Percentiles rank a stretch among this genome's conserved stretches.
phyloP scores from a whole-genome alignment of 495 filamentous ascomycete genomes.

The Filosporella fistucella region DNA sequence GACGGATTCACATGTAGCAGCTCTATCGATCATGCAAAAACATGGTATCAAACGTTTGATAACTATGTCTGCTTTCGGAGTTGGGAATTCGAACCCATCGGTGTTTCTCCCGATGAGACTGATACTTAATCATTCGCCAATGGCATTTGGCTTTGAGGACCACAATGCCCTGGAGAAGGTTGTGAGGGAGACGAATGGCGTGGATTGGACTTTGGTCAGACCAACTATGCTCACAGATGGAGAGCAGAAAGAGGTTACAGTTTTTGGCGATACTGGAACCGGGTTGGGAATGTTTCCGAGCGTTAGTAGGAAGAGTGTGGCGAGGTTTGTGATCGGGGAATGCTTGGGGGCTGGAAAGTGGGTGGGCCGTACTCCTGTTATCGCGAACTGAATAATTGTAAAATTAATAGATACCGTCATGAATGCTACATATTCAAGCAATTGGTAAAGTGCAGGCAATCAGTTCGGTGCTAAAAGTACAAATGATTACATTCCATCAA shows the following conservation, averaged over 20 bases:
- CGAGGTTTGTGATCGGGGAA: neutral
- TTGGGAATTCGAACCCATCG: neutral
- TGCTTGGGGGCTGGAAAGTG: neutral
- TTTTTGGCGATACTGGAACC: constrained; percentile 1
- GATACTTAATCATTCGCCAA: neutral
- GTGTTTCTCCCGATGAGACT: constrained; percentile 2
- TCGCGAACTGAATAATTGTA: constrained; percentile 1
- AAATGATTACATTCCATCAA: neutral
- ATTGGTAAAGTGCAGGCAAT: neutral
- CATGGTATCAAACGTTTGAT: constrained; percentile 2
- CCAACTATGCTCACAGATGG: constrained; percentile 1
- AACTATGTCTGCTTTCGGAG: constrained; percentile 2
- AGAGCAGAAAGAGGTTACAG: neutral
- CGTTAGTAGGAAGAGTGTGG: constrained; percentile 1
- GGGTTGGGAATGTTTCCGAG: constrained; percentile 3
- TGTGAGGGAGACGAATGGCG: neutral
- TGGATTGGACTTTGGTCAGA: constrained; percentile 4
- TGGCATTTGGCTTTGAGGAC: neutral
- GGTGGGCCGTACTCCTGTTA: neutral
- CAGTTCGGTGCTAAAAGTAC: neutral
- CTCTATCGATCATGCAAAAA: neutral
- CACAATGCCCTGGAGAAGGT: neutral
- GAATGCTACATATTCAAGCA: neutral
- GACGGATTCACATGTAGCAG: neutral
- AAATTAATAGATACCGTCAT: neutral